Conservation (phyloP, 148 eudicot species). For the Fagopyrum homotropicum region DNA sequence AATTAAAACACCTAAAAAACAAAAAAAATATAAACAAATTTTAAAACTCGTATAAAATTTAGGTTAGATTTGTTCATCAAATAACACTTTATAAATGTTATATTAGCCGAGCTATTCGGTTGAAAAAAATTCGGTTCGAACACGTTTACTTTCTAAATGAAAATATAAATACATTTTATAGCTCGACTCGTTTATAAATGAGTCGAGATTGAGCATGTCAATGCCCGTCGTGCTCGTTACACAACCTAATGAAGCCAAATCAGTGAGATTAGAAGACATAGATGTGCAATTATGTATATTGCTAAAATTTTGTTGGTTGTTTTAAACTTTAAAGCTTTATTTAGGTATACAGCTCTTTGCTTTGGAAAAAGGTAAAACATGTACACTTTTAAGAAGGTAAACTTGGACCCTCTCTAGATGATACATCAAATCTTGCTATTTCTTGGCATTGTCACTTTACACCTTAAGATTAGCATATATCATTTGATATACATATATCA, state of each 20-base stretch:
- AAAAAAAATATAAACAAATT: too few species aligned
- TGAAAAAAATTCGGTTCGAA: too few species aligned
- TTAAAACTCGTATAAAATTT: too few species aligned
- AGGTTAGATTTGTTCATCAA: too few species aligned
- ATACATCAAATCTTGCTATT: slow-evolving; percentile 11
- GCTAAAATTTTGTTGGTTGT: not conserved
- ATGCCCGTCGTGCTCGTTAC: too few species aligned
- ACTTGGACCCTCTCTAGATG: slow-evolving; percentile 6
- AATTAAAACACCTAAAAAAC: too few species aligned
- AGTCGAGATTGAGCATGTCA: too few species aligned
- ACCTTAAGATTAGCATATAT: not conserved
- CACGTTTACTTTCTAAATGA: too few species aligned
- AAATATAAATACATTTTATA: too few species aligned
- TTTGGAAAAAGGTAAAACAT: slow-evolving; percentile 4
- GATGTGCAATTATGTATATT: not conserved
- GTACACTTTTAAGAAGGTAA: not conserved
- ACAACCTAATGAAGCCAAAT: not conserved
- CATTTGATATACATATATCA: not conserved
- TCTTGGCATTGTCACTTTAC: slow-evolving; percentile 1
- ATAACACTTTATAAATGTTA: too few species aligned
- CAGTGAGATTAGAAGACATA: not conserved
- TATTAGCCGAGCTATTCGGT: too few species aligned
- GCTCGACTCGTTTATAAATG: too few species aligned
- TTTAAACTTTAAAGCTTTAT: not conserved
- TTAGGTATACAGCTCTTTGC: slow-evolving; percentile 3